Evolutionary conservation across 2,329 filamentous ascomycete genomes (phyloP), one percentile per base, ranked within the genome.

Genomic region (Rutstroemia sp.): DNA sequence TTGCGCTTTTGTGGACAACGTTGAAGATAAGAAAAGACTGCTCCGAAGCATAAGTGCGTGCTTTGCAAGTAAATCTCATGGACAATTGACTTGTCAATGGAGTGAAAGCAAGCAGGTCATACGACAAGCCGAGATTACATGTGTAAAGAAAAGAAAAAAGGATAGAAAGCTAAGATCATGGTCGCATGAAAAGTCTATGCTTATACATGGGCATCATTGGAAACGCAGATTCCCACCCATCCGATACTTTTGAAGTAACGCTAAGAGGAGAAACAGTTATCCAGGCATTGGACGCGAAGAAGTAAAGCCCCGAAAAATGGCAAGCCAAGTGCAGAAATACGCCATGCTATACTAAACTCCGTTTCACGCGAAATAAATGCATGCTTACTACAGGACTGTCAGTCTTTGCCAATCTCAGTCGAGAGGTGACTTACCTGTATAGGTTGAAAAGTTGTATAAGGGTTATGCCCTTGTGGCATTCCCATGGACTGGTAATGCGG

Each of bases 401-500:
- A 57, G 51, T 37, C 19, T 48, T 6, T 16, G 39, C 45, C 10
- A 37, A 19, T 14, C 12, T 12, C 17, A 30, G n/a, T 8, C 17
- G 10, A 37, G 39, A 21, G 21, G 51, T 9, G 19, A 60, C 14
- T 63, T 64, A 68, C 68, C 63, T 70, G 67, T 54, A 70, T 57
- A 56, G 67, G 67, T 58, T 66, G 66, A 56, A 68, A 69, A 48
- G 66, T 61, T n/a, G 66, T 67, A 58, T 69, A 70, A 45, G 66
- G 66, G 38, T 55, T 55, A 48, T 70, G 64, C 30, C 61, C 56
- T 38, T 67, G 67, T 56, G 68, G 67, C 65, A 69, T 69, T 25
- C 67, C 68, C 82, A 86, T 86, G 61, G 80, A 79, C 69, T 83
- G 84, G 69, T 88, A 85, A 69, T 88, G 84, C 39, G 86, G 86